A percentile compares a stretch with the other conserved stretches of the same genome.
These are phyloP conservation scores for Auriscalpium microsporum DNA, from an alignment of 768 basidiomycete genomes.

Conservation along the genomic window DNA sequence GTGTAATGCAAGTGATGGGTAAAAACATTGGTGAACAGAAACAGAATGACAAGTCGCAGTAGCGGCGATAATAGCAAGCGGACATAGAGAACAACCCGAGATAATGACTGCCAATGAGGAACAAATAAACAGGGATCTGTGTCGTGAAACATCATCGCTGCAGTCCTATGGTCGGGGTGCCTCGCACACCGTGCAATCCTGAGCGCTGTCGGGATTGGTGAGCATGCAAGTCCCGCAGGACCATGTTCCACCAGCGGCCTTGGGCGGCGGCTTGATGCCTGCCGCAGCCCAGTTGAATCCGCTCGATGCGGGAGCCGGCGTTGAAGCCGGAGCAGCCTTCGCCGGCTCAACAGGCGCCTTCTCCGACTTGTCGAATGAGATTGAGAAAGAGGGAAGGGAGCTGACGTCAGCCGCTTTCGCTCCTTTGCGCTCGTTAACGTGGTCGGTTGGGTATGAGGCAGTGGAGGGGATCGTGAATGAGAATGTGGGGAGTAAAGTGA, in stretches of 20 bases:
- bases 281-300: conserved; percentile 33
- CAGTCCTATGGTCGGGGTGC: conserved; percentile 5
- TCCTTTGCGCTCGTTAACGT: not conserved
- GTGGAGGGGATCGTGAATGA: conserved; percentile 25
- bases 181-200: conserved; percentile 26
- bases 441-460: not conserved
- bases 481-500: conserved; percentile 38
- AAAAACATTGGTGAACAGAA: not conserved
- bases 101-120: not conserved
- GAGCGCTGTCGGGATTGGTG: conserved; percentile 17
- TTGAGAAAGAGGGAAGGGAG: not conserved
- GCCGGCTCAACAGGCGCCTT: conserved; percentile 11
- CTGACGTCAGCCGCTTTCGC: conserved; percentile 5
- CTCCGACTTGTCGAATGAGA: not conserved
- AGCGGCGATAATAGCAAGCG: not conserved
- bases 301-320: not conserved
- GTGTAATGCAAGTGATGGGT: conserved; percentile 14
- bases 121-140: too few species aligned
- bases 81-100: not conserved
- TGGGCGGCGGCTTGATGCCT: conserved; percentile 24
- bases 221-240: conserved; percentile 31
- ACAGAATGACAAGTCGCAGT: not conserved
- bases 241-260: conserved; percentile 25
- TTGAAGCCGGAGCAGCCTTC: not conserved
- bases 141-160: not conserved